Conservation (phyloP, 1,284 basidiomycete genomes). For the Trichosporon faecale region DNA sequence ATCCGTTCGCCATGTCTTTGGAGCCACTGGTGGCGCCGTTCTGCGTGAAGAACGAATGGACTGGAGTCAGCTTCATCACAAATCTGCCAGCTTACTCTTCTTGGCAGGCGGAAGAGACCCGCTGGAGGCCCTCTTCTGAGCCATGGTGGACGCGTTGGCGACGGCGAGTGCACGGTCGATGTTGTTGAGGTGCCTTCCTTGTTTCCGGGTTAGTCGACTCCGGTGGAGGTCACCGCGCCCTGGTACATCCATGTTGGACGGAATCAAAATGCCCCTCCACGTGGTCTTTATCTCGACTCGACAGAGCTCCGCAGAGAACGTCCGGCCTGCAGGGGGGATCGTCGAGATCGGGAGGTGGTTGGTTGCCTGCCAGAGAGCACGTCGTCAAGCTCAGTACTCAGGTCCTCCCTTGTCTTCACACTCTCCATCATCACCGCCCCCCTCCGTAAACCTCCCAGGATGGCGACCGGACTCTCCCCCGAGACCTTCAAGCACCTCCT, state of each 20-base stretch:
- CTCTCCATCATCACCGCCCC: neutral
- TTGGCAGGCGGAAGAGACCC: conserved; percentile 17
- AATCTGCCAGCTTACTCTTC: conserved; percentile 12
- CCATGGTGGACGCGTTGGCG: neutral
- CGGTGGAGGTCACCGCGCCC: neutral
- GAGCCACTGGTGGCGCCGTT: neutral
- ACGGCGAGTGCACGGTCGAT: neutral
- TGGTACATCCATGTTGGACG: neutral
- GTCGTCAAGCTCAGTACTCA: neutral
- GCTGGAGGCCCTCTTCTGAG: conserved; percentile 2
- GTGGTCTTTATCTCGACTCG: conserved; percentile 10
- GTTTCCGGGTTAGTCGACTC: neutral
- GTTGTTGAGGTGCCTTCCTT: neutral
- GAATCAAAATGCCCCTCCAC: neutral
- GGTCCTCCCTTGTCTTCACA: neutral
- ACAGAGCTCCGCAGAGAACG: conserved; percentile 1
- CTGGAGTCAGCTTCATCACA: neutral
- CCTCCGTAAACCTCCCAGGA: neutral
- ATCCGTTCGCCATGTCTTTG: neutral
- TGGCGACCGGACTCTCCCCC: conserved; percentile 43
- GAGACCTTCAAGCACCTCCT: conserved; percentile 73
- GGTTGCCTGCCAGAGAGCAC: neutral
- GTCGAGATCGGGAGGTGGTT: neutral
- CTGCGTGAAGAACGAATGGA: conserved; percentile 24
- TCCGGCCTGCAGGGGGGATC: neutral